A percentile compares a stretch with the other conserved stretches of the same genome.
Evolutionary conservation across 805 yeast genomes (phyloP).

Genomic region (Schwanniomyces sp.): DNA sequence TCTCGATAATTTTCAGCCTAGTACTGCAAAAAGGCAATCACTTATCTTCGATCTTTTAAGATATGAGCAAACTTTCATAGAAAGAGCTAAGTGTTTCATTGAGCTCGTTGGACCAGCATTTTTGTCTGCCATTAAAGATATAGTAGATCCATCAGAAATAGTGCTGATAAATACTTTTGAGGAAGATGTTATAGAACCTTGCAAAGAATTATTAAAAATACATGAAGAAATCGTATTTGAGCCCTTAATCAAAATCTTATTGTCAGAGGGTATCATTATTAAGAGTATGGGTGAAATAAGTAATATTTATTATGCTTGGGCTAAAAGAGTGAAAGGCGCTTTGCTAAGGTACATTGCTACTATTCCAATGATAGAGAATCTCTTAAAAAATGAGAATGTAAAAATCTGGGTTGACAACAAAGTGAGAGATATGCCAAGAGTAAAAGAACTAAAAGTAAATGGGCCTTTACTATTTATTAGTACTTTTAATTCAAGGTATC

Average conservation of each 20-base stretch:
- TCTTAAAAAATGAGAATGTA: slow-evolving; percentile 51
- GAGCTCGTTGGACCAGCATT: slow-evolving; percentile 45
- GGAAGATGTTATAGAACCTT: slow-evolving; percentile 56
- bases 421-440: slow-evolving; percentile 50
- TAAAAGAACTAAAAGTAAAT: slow-evolving; percentile 42
- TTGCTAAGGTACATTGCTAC: slow-evolving; percentile 60
- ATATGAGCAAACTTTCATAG: slow-evolving; percentile 68
- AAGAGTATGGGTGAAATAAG: slow-evolving; percentile 51
- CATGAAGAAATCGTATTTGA: slow-evolving; percentile 56
- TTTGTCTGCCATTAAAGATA: slow-evolving; percentile 24
- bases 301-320: slow-evolving; percentile 65
- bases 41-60: slow-evolving; percentile 72
- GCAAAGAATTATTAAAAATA: slow-evolving; percentile 52
- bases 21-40: slow-evolving; percentile 65
- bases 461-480: slow-evolving; percentile 40
- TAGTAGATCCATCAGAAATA: slow-evolving; percentile 18
- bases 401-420: slow-evolving; percentile 59
- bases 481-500: slow-evolving; percentile 44
- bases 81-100: slow-evolving; percentile 64
- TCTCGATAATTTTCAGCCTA: slow-evolving; percentile 47
- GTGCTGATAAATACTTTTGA: slow-evolving; percentile 49
- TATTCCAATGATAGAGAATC: slow-evolving; percentile 59
- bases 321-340: slow-evolving; percentile 51
- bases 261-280: slow-evolving; percentile 65
- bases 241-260: slow-evolving; percentile 57